Percentiles rank a stretch among this genome's conserved stretches.
phyloP scores from a whole-genome alignment of 768 basidiomycete genomes.

The Boletus subcaerulescens region DNA sequence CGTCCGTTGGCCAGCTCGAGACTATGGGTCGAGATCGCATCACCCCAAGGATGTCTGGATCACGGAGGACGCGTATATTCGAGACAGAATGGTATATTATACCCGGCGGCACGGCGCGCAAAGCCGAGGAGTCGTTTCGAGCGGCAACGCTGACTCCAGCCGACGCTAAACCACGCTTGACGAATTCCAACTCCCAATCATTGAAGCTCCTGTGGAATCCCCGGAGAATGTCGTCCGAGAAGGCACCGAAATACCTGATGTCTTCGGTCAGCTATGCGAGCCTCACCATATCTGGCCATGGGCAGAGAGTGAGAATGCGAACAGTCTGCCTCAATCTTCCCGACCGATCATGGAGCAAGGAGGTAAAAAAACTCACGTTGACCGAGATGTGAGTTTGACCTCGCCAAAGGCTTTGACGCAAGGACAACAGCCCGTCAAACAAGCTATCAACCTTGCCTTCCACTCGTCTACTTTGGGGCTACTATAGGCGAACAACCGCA shows the following conservation, averaged over 20 bases:
- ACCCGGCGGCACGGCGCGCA: constrained; percentile 47
- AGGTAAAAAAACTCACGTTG: constrained; percentile 57
- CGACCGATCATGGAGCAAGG: neutral
- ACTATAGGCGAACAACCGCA: constrained; percentile 79
- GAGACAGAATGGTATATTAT: constrained; percentile 60
- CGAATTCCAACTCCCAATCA: constrained; percentile 57
- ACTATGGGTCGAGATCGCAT: constrained; percentile 25
- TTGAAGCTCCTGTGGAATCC: constrained; percentile 64
- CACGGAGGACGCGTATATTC: constrained; percentile 56
- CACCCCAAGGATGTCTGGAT: constrained; percentile 42
- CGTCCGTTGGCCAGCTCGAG: constrained; percentile 53
- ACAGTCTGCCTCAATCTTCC: constrained; percentile 5
- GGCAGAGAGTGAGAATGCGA: constrained; percentile 8
- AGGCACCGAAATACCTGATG: constrained; percentile 72
- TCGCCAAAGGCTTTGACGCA: constrained; percentile 69
- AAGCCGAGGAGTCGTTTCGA: constrained; percentile 21
- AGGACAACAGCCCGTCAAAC: constrained; percentile 59
- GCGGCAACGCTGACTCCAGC: constrained; percentile 20
- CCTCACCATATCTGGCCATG: constrained; percentile 1
- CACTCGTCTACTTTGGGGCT: constrained; percentile 57
- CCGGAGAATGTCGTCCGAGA: constrained; percentile 45
- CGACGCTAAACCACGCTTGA: constrained; percentile 46
- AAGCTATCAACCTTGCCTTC: constrained; percentile 53
- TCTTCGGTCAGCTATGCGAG: constrained; percentile 13
- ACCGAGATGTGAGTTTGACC: constrained; percentile 60